These are phyloP conservation scores for Tetrastigma voinierianum DNA, from an alignment of 164 flowering plant species.

Conservation along the genomic window DNA sequence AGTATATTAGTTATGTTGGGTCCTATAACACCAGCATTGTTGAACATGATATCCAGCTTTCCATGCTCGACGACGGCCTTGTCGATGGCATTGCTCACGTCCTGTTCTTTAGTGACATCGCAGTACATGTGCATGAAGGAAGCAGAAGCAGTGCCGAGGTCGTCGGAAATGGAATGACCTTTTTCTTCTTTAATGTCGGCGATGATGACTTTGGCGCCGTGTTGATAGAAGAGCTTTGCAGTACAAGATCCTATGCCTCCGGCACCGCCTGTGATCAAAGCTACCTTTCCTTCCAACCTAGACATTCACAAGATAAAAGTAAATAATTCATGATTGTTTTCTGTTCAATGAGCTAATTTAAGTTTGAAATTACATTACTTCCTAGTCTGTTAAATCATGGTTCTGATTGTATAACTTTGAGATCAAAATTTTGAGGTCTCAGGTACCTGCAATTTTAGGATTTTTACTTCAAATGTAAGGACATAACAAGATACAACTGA, in stretches of 20 bases:
- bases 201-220: slow-evolving; percentile 6
- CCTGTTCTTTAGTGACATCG: slow-evolving; percentile 62
- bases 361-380: no score
- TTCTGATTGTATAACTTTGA: no score
- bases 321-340: no score
- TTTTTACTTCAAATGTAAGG: no score
- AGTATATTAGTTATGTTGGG: slow-evolving; percentile 46
- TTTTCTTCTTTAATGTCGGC: slow-evolving; percentile 2
- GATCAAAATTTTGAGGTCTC: no score
- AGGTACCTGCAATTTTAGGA: no score
- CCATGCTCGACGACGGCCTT: slow-evolving; percentile 46
- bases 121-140: slow-evolving; percentile 56
- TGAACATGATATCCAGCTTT: slow-evolving; percentile 78
- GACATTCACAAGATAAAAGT: no score
- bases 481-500: no score
- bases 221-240: not conserved
- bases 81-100: slow-evolving; percentile 66
- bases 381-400: no score
- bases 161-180: not conserved
- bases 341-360: no score
- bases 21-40: slow-evolving; percentile 80
- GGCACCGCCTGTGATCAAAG: slow-evolving; percentile 12
- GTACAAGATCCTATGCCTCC: not conserved
- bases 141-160: slow-evolving; percentile 21
- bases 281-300: slow-evolving; percentile 21